Evolutionary conservation across 345 rosid genomes (phyloP).

Genomic region (Lepidium didymum): DNA sequence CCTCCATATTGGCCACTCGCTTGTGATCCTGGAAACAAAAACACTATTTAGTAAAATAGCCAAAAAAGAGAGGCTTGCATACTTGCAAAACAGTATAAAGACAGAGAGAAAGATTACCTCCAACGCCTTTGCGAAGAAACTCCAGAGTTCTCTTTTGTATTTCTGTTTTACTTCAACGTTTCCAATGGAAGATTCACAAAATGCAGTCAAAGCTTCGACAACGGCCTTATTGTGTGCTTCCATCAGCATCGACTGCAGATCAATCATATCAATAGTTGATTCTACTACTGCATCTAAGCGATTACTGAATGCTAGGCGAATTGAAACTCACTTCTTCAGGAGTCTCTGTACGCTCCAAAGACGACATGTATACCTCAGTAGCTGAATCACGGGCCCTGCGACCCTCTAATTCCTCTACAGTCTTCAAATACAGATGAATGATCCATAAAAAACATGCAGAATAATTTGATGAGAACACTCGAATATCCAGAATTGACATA

Average conservation of each 20-base stretch:
- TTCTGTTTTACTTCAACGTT: conserved; percentile 25
- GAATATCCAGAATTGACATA: not conserved
- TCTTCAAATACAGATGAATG: conserved; percentile 17
- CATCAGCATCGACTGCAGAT: conserved; percentile 26
- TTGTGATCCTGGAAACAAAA: conserved; percentile 19
- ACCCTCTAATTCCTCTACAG: conserved; percentile 35
- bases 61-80: not conserved
- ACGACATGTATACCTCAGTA: conserved; percentile 34
- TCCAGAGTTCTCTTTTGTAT: conserved; percentile 31
- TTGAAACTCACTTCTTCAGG: conserved; percentile 31
- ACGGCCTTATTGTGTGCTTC: conserved; percentile 38
- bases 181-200: conserved; percentile 36
- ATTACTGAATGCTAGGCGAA: not conserved
- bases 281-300: not conserved
- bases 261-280: not conserved
- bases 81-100: not conserved
- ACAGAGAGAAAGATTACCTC: conserved; percentile 19
- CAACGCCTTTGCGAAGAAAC: conserved; percentile 33
- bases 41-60: not conserved
- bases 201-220: conserved; percentile 28
- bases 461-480: not conserved
- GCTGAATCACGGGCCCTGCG: conserved; percentile 32
- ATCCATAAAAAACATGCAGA: conserved; percentile 5
- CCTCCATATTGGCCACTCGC: conserved; percentile 32
- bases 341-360: conserved; percentile 29